phyloP scores from a whole-genome alignment of 1,284 basidiomycete species.

The Rhodotorula sp. region DNA sequence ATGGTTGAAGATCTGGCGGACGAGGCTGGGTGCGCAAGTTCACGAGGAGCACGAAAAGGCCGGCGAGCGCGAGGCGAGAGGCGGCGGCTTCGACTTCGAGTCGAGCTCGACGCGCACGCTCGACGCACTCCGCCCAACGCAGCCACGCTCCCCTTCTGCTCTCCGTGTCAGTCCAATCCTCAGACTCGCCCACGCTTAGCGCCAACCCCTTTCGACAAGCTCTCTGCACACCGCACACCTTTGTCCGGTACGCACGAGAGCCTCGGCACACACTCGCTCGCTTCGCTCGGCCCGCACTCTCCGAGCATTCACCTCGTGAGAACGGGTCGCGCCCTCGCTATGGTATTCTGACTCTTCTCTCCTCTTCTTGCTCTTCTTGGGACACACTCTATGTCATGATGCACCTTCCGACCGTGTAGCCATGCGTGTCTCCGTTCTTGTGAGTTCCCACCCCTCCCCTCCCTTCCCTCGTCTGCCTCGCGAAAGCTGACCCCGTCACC shows the following conservation, averaged over 20 bases:
- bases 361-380: neutral
- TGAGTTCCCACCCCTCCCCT: slow-evolving; percentile 2
- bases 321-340: neutral
- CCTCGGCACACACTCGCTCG: neutral
- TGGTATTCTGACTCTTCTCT: neutral
- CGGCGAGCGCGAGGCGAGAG: neutral
- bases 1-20: slow-evolving; percentile 2
- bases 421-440: slow-evolving; percentile 45
- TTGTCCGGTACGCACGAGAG: slow-evolving; percentile 12
- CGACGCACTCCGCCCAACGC: too few species aligned
- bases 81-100: neutral
- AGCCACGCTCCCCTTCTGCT: neutral
- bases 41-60: neutral
- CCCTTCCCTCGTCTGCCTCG: neutral
- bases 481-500: neutral
- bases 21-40: slow-evolving; percentile 3
- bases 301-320: neutral
- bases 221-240: slow-evolving; percentile 10
- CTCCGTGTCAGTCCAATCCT: neutral
- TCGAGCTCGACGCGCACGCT: neutral
- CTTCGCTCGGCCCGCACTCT: neutral
- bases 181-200: neutral
- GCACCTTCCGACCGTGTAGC: slow-evolving; percentile 8
- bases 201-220: neutral
- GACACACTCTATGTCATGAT: neutral